Evolutionary conservation across 495 filamentous ascomycete species (phyloP).

Genomic region (Hypoxylon perforatum): DNA sequence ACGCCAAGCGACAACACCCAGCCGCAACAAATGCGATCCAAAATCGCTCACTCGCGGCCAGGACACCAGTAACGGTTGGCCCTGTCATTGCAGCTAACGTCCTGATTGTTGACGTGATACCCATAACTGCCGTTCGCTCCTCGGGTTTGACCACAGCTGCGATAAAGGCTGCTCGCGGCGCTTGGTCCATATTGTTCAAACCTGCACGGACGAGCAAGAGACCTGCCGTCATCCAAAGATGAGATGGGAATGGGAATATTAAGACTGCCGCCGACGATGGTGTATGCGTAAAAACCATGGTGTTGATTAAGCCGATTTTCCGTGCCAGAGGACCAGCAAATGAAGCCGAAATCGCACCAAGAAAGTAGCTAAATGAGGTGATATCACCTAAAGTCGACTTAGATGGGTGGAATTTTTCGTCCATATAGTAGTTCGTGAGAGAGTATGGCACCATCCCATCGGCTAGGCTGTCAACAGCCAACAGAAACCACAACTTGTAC

Average conservation of each 20-base stretch:
- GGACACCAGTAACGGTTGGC: constrained; percentile 74
- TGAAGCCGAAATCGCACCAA: constrained; percentile 74
- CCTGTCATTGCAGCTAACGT: constrained; percentile 71
- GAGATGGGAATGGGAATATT: constrained; percentile 71
- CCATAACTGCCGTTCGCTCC: constrained; percentile 84
- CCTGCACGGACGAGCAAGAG: constrained; percentile 78
- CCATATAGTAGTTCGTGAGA: constrained; percentile 81
- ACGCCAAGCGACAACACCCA: constrained; percentile 73
- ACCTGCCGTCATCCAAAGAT: constrained; percentile 65
- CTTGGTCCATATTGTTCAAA: constrained; percentile 83
- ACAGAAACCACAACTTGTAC: constrained; percentile 76
- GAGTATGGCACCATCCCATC: constrained; percentile 80
- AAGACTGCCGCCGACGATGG: constrained; percentile 79
- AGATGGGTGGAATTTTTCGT: constrained; percentile 75
- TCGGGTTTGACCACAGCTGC: constrained; percentile 74
- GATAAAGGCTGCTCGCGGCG: constrained; percentile 82
- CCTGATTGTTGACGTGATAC: constrained; percentile 74
- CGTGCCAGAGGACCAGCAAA: constrained; percentile 80
- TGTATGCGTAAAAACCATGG: constrained; percentile 89
- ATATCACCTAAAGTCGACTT: constrained; percentile 78
- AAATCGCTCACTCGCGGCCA: constrained; percentile 70
- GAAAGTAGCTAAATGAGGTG: constrained; percentile 73
- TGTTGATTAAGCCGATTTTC: constrained; percentile 81
- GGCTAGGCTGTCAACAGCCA: constrained; percentile 81
- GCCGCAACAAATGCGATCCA: constrained; percentile 79